Conservation (phyloP, 2,329 filamentous ascomycete species). For the Myriosclerotinia scirpicola region DNA sequence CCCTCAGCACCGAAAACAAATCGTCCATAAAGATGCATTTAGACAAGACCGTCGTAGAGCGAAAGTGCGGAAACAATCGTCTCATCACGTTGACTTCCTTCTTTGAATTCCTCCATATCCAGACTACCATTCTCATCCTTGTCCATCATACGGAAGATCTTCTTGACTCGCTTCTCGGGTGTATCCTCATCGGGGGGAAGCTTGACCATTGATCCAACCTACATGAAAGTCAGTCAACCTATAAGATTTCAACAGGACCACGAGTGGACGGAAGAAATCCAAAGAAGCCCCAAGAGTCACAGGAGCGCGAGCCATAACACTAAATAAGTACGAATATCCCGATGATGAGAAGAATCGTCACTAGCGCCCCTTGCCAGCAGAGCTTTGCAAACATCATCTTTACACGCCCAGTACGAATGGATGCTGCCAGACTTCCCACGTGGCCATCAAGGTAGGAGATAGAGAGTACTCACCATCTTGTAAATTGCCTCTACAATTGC, state of each 20-base stretch:
- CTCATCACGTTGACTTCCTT: slow-evolving; percentile 97
- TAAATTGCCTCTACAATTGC: slow-evolving; percentile 99
- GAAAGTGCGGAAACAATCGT: slow-evolving; percentile 97
- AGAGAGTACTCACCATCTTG: slow-evolving; percentile 75
- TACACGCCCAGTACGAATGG: background rate
- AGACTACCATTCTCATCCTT: slow-evolving; percentile 98
- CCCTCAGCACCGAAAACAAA: slow-evolving; percentile 19
- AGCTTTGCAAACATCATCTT: background rate
- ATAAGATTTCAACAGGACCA: too few relatives aligned
- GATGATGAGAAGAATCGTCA: background rate
- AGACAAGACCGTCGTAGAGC: slow-evolving; percentile 94
- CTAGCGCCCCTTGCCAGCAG: background rate
- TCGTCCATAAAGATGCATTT: slow-evolving; percentile 30
- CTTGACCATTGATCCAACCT: slow-evolving; percentile 99
- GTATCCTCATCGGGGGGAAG: slow-evolving; percentile 98
- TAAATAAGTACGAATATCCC: background rate
- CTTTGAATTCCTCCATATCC: slow-evolving; percentile 98
- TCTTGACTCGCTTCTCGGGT: slow-evolving; percentile 94
- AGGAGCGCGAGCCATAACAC: background rate
- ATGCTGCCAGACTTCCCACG: background rate
- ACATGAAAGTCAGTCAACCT: slow-evolving; percentile 21
- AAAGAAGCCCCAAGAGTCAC: background rate
- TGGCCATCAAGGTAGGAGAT: background rate
- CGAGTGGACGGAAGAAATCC: background rate
- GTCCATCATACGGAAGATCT: slow-evolving; percentile 99